Evolutionary conservation across 139 green algal species (phyloP).

Genomic region (Edaphochlamys debaryana): DNA sequence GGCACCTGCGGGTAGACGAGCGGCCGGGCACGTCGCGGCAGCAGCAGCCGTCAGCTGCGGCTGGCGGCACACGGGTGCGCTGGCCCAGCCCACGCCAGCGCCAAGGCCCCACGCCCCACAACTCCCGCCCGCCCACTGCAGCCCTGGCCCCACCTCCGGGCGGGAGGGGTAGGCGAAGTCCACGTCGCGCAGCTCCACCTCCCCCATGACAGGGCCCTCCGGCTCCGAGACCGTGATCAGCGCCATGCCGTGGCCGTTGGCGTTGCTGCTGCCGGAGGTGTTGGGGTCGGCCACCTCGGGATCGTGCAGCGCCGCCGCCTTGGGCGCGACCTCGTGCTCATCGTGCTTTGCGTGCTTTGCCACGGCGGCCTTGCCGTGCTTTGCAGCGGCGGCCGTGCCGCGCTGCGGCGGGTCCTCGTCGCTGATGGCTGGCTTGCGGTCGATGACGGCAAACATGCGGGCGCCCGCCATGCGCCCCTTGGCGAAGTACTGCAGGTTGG

Average conservation of each 20-base stretch:
- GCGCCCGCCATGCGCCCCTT: slow-evolving; percentile 63
- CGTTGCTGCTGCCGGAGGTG: background rate
- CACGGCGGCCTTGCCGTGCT: background rate
- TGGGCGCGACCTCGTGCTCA: background rate
- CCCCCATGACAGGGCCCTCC: background rate
- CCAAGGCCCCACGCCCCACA: no score
- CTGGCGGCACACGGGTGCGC: no score
- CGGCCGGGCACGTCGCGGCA: no score
- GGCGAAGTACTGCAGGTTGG: slow-evolving; percentile 58
- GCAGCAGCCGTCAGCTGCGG: no score
- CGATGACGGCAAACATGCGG: slow-evolving; percentile 78
- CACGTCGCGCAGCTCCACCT: slow-evolving; percentile 57
- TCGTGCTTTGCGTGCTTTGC: no score
- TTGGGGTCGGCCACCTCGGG: background rate
- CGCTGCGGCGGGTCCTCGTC: background rate
- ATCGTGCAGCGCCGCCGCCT: background rate
- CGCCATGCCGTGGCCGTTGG: background rate
- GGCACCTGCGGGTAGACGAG: no score
- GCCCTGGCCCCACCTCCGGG: no score
- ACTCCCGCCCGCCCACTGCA: no score
- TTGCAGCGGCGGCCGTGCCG: background rate
- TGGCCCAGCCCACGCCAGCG: no score
- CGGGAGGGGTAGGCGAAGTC: slow-evolving; percentile 85
- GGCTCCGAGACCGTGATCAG: background rate
- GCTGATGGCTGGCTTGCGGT: slow-evolving; percentile 68